A percentile compares a stretch with the other conserved stretches of the same genome.
These are phyloP conservation scores for Collybia mongolica DNA, from an alignment of 768 basidiomycete genomes.

Conservation along the genomic window DNA sequence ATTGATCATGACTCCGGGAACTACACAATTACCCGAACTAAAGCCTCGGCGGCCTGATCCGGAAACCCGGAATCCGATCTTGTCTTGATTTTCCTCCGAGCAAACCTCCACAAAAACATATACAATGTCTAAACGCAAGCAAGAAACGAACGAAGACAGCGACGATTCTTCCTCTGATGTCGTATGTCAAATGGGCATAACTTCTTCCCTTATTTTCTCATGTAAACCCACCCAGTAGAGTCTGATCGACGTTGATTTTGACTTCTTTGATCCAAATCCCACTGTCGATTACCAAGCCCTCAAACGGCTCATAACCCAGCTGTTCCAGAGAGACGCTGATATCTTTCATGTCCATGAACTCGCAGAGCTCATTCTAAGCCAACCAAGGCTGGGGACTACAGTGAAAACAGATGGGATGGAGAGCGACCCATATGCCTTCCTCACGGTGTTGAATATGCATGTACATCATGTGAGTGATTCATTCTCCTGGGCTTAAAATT, in stretches of 20 bases:
- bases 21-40: no score
- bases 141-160: constrained; percentile 33
- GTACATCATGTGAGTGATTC: constrained; percentile 48
- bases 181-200: constrained; percentile 14
- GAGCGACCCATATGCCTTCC: constrained; percentile 86
- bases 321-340: constrained; percentile 75
- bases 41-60: no score
- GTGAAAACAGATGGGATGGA: constrained; percentile 89
- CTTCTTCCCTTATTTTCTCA: constrained; percentile 1
- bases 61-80: no score
- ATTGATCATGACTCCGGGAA: no score
- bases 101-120: no score
- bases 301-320: constrained; percentile 68
- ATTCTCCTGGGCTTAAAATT: not conserved
- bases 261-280: constrained; percentile 88
- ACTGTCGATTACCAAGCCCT: constrained; percentile 84
- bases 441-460: constrained; percentile 81
- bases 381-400: constrained; percentile 79
- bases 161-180: constrained; percentile 37
- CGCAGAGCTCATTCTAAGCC: constrained; percentile 74
- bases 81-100: no score
- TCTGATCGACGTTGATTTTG: constrained; percentile 86
- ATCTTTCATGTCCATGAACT: constrained; percentile 69
- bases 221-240: constrained; percentile 38
- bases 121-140: constrained; percentile 56